A percentile compares a stretch with the other conserved stretches of the same genome.
Conservation (phyloP, 2,329 filamentous ascomycete species). For the Nothomitra cinnamomea region DNA sequence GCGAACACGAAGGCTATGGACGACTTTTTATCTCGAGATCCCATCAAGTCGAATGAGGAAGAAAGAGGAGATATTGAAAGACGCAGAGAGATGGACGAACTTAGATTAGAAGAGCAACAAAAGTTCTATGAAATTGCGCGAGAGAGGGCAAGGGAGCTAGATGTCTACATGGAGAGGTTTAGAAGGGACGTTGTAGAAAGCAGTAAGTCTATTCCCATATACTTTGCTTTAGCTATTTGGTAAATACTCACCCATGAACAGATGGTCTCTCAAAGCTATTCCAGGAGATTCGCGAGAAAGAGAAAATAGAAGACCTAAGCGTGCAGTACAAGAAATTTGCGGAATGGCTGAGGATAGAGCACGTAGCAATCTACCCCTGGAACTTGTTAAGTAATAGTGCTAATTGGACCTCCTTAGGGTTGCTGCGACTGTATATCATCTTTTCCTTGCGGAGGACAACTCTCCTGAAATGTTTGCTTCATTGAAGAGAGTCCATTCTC, state of each 20-base stretch:
- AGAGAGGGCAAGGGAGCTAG: conserved; percentile 75
- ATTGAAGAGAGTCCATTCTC: conserved; percentile 80
- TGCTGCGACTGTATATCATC: conserved; percentile 87
- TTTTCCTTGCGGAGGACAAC: conserved; percentile 96
- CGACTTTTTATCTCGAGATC: conserved; percentile 63
- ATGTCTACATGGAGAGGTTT: conserved; percentile 91
- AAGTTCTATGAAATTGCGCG: conserved; percentile 91
- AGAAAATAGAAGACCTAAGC: conserved; percentile 71
- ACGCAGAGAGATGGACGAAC: conserved; percentile 70
- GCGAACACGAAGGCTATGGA: conserved; percentile 68
- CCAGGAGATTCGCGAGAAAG: conserved; percentile 79
- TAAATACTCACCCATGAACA: conserved; percentile 13
- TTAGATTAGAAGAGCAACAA: conserved; percentile 79
- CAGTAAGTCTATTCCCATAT: conserved; percentile 43
- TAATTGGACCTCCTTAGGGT: conserved; percentile 31
- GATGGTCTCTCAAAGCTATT: conserved; percentile 89
- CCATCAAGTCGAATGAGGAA: conserved; percentile 59
- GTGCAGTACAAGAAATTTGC: conserved; percentile 96
- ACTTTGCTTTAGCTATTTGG: background rate
- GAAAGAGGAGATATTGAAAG: conserved; percentile 67
- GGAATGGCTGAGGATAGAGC: conserved; percentile 92
- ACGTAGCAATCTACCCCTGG: conserved; percentile 9
- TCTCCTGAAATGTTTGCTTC: conserved; percentile 92
- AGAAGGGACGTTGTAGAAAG: conserved; percentile 48
- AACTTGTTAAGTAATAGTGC: background rate